A percentile compares a stretch with the other conserved stretches of the same genome.
phyloP scores from a whole-genome alignment of 768 basidiomycete genomes.

The Phaeotremella skinneri region DNA sequence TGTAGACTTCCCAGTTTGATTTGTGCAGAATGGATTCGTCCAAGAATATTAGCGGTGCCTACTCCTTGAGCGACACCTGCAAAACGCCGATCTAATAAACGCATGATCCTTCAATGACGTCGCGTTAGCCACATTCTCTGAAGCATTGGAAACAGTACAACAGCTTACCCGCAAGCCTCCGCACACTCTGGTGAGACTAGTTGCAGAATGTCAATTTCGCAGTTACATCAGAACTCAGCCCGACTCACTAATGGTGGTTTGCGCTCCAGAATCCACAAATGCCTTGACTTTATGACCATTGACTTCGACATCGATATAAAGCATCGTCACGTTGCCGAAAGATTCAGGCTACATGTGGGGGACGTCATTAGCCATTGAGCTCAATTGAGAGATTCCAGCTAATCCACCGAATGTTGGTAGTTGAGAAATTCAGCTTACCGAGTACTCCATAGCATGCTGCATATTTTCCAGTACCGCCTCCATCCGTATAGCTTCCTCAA shows the following conservation, averaged over 20 bases:
- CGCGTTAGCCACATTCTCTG: neutral
- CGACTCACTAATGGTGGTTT: slow-evolving; percentile 85
- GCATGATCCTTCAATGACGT: slow-evolving; percentile 68
- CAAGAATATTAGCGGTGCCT: slow-evolving; percentile 89
- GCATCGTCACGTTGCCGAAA: slow-evolving; percentile 93
- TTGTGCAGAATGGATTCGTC: slow-evolving; percentile 88
- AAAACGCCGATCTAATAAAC: slow-evolving; percentile 81
- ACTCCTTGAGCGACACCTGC: slow-evolving; percentile 89
- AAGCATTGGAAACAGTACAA: neutral
- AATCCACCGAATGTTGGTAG: neutral
- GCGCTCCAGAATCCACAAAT: slow-evolving; percentile 97
- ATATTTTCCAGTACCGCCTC: slow-evolving; percentile 88
- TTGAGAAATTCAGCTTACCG: slow-evolving; percentile 18
- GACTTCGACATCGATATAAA: slow-evolving; percentile 90
- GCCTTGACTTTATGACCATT: slow-evolving; percentile 88
- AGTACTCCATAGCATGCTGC: slow-evolving; percentile 89
- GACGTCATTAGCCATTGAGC: slow-evolving; percentile 5
- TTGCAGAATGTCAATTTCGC: neutral
- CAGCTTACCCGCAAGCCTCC: slow-evolving; percentile 76
- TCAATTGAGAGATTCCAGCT: no score
- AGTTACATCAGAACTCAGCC: neutral
- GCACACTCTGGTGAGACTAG: slow-evolving; percentile 89
- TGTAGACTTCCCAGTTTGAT: slow-evolving; percentile 79
- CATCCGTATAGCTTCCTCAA: slow-evolving; percentile 88
- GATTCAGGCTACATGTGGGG: slow-evolving; percentile 64